phyloP scores from a whole-genome alignment of 495 filamentous ascomycete genomes.

The Bacidia gigantensis region DNA sequence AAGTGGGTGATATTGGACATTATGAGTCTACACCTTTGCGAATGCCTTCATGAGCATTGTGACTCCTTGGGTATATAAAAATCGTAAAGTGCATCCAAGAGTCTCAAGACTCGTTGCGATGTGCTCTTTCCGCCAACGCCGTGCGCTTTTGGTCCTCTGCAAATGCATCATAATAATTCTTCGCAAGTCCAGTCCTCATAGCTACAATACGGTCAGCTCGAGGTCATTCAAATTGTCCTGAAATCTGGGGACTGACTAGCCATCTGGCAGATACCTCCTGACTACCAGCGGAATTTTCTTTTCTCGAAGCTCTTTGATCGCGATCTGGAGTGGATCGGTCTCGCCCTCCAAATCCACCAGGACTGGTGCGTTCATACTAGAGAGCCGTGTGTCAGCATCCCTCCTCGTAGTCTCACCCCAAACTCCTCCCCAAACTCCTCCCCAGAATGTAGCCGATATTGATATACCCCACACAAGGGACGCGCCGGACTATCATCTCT shows the following conservation, averaged over 20 bases:
- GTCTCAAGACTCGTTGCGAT: not conserved
- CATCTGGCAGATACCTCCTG: conserved; percentile 87
- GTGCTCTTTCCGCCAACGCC: not conserved
- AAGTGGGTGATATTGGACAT: not conserved
- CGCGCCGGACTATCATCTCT: too few species aligned
- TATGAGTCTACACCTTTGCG: conserved; percentile 6
- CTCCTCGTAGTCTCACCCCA: not conserved
- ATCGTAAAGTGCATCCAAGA: not conserved
- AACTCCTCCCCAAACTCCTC: not conserved
- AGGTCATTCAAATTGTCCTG: not conserved
- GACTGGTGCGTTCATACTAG: conserved; percentile 87
- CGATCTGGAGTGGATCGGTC: conserved; percentile 94
- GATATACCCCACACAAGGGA: too few species aligned
- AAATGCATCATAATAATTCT: conserved; percentile 50
- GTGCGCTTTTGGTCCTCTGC: not conserved
- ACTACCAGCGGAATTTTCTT: conserved; percentile 98
- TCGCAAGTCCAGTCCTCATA: conserved; percentile 99
- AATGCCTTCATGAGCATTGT: not conserved
- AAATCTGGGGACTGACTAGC: conserved; percentile 73
- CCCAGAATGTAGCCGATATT: not conserved
- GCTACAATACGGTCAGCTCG: conserved; percentile 30
- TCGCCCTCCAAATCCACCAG: conserved; percentile 94
- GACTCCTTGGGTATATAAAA: not conserved
- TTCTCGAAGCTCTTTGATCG: conserved; percentile 89
- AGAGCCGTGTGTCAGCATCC: conserved; percentile 13